A percentile compares a stretch with the other conserved stretches of the same genome.
Conservation (phyloP, 2,329 filamentous ascomycete genomes). For the Plectosphaerella sp. region DNA sequence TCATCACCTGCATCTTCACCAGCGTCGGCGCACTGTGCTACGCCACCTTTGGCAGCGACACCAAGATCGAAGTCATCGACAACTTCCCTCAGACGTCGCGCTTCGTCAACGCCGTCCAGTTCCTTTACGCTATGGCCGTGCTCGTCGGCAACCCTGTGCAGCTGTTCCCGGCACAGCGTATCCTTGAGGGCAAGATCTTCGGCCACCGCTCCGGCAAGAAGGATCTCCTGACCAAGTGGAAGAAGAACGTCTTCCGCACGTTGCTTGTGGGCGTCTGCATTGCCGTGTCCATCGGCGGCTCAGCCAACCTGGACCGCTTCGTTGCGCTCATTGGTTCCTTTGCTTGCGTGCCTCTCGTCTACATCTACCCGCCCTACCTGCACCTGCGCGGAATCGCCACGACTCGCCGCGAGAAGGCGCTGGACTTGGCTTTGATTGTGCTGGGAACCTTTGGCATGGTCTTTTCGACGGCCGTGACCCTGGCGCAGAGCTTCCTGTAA, state of each 20-base stretch:
- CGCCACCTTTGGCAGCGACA: conserved; percentile 65
- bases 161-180: conserved; percentile 68
- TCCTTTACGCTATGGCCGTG: conserved; percentile 69
- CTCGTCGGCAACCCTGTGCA: conserved; percentile 72
- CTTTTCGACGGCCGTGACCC: conserved; percentile 64
- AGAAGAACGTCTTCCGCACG: conserved; percentile 66
- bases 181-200: conserved; percentile 65
- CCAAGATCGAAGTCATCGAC: conserved; percentile 70
- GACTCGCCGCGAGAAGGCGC: conserved; percentile 46
- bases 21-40: conserved; percentile 71
- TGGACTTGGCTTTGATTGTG: conserved; percentile 59
- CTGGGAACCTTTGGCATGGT: conserved; percentile 64
- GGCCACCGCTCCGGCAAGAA: conserved; percentile 65
- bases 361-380: conserved; percentile 70
- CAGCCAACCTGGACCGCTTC: conserved; percentile 79
- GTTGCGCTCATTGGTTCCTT: conserved; percentile 95
- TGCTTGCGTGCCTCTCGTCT: conserved; percentile 94
- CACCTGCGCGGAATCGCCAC: conserved; percentile 65
- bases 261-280: conserved; percentile 54
- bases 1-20: conserved; percentile 70
- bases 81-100: conserved; percentile 68
- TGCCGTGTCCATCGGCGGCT: conserved; percentile 57
- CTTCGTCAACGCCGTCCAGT: conserved; percentile 72
- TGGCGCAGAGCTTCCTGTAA: conserved; percentile 35
- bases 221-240: conserved; percentile 64